Evolutionary conservation across 768 basidiomycete genomes (phyloP), one percentile per base, ranked within the genome.

Genomic region (Pleurotus pulmonarius): DNA sequence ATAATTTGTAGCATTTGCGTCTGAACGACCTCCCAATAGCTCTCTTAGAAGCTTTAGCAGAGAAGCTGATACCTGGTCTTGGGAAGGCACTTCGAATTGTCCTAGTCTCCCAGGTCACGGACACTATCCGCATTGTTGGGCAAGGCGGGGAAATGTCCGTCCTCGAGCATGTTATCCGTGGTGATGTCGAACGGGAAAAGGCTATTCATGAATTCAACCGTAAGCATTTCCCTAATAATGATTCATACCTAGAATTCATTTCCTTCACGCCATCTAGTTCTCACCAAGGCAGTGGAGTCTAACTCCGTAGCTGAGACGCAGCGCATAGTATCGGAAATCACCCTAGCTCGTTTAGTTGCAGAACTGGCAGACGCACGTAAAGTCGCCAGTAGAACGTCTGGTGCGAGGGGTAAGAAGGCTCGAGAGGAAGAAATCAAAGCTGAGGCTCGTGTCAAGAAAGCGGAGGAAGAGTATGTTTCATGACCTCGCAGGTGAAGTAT

Each of bases 361-460:
- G 69, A 75, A 45, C 67, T 74, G 26, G 70, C 74, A 29, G 51
- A 53, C 9, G 51, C 51, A 37, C 61, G 64, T 54, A 77, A 80
- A 58, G 75, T 80, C 13, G 85, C 86, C 0, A 64, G 69, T 2
- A 71, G 80, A 51, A 70, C 83, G 29, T 80, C 78, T 5, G 85
- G 85, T 1, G 75, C 83, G 7, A 69, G 85, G 24, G 85, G 86
- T 0, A 77, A 78, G 43, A 76, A 79, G 13, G 82, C 85, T 6
- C 75, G 85, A 46, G 78, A 80, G 61, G 76, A 76, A 13, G 71
- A 82, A 24, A 70, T 82, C 16, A 69, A 65, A 3, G 72, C 73
- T 0, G 83, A 86, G 62, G 71, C 64, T 7, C 65, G 68, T 16
- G 65, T 82, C 6, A 70, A 63, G 3, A 67, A 65, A 16, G 63